Percentiles rank a stretch among this genome's conserved stretches.
phyloP scores from a whole-genome alignment of 1,139 yeast species.

The Hyphopichia pseudoburtonii region DNA sequence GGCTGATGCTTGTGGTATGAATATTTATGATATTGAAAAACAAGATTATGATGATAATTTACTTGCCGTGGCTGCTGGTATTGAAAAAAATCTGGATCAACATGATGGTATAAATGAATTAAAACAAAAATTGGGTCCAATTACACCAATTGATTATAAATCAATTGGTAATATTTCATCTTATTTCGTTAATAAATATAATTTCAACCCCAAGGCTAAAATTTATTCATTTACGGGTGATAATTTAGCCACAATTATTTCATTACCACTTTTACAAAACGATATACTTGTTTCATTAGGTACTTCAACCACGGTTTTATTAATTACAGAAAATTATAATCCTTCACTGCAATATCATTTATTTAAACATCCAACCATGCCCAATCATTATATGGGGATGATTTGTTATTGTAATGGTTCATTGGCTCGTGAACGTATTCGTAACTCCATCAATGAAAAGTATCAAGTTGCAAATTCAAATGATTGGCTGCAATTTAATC shows the following conservation, averaged over 20 bases:
- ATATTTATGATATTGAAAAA: conserved; percentile 59
- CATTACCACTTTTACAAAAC: conserved; percentile 73
- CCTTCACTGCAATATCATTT: conserved; percentile 85
- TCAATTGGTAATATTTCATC: conserved; percentile 46
- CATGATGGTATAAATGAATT: conserved; percentile 40
- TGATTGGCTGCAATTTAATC: conserved; percentile 69
- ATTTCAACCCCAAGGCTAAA: conserved; percentile 52
- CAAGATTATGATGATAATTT: conserved; percentile 50
- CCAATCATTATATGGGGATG: conserved; percentile 87
- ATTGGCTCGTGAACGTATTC: conserved; percentile 74
- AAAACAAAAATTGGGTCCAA: conserved; percentile 49
- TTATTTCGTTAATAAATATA: conserved; percentile 67
- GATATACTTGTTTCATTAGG: conserved; percentile 84
- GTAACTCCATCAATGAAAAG: conserved; percentile 61
- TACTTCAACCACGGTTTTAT: conserved; percentile 82
- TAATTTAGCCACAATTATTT: conserved; percentile 83
- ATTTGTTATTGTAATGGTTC: conserved; percentile 92
- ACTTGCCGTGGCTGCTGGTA: conserved; percentile 51
- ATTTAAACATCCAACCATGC: conserved; percentile 82
- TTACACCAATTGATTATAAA: conserved; percentile 47
- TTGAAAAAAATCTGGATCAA: conserved; percentile 37
- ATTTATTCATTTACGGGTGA: conserved; percentile 84
- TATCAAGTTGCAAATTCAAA: conserved; percentile 27
- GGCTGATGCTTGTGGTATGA: conserved; percentile 86
- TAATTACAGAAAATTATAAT: conserved; percentile 73